These are phyloP conservation scores for Amylocystis lapponica DNA, from an alignment of 768 basidiomycete species.

Conservation along the genomic window DNA sequence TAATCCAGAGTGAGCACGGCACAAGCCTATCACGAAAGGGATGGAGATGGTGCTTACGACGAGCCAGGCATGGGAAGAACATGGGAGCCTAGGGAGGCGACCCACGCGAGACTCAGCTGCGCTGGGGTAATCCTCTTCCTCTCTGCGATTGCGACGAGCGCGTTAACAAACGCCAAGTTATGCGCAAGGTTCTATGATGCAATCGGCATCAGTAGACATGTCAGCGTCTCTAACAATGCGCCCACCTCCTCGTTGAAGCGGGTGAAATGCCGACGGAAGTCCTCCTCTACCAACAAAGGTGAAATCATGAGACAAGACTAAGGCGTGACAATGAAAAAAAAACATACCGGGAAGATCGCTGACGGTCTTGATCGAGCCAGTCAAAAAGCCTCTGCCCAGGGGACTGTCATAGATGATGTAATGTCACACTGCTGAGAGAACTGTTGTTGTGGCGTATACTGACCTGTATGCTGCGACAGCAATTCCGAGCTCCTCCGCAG, in stretches of 20 bases:
- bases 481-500: constrained; percentile 50
- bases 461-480: constrained; percentile 58
- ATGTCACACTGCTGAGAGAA: neutral
- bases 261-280: neutral
- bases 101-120: constrained; percentile 35
- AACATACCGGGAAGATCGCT: constrained; percentile 27
- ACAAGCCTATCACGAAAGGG: neutral
- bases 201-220: neutral
- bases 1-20: neutral
- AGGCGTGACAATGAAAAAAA: neutral
- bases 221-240: constrained; percentile 5
- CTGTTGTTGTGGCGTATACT: too few relatives aligned
- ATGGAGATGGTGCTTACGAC: constrained; percentile 21
- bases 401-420: constrained; percentile 30
- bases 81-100: constrained; percentile 27
- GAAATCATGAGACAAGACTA: too few relatives aligned
- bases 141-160: constrained; percentile 30
- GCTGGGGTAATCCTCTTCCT: constrained; percentile 35
- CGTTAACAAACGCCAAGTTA: constrained; percentile 37
- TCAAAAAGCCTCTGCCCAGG: constrained; percentile 48
- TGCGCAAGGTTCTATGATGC: constrained; percentile 28
- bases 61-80: constrained; percentile 42
- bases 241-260: constrained; percentile 3
- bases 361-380: constrained; percentile 39
- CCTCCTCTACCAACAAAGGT: neutral